Base-by-base conservation (phyloP, 768 basidiomycete genomes). In the Omphalotus guepiniiformis region DNA sequence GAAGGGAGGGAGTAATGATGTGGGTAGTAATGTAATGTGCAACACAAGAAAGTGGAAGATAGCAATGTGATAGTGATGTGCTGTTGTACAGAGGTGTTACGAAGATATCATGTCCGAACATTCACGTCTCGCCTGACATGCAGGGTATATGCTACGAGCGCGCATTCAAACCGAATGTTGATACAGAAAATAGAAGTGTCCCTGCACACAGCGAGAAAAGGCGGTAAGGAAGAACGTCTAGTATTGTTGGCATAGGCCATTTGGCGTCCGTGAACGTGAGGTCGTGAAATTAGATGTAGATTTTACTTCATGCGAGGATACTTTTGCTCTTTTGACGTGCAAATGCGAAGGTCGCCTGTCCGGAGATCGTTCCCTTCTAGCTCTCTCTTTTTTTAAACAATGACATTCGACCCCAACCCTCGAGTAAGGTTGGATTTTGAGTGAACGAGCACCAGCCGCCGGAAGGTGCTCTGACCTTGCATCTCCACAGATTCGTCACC, bases 381-480 rank as follows among this genome's bases (percentile, higher is more conserved):
- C 30, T 32, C n/a, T n/a, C 9, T 32, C n/a, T n/a, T n/a, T 9
- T 19, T 26, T 47, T 19, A 47, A 30, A 47, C 46, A 29, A 39
- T 38, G 7, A 39, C 23, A 25, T 25, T 22, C 11, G 46, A 39
- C 15, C 42, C 30, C 21, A 27, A 40, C 27, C 46, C 46, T 27
- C 46, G 46, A 27, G 46, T 28, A 9, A 39, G 37, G 15, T 18
- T 21, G 2, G 64, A 59, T 47, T 55, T 56, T 25, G 63, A 65
- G 51, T 60, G 56, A 23, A 58, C 58, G 22, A 61, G 55, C 18
- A 66, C 62, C 29, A 66, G 56, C 47, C 63, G 53, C 51, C 59
- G 60, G 26, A 69, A 59, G 28, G 63, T 54, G 36, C 60, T 64
- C 19, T 48, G 46, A 25, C 51, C 53, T 16, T 48, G 52, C 15